Evolutionary conservation across 192 early-diverging fungal genomes (phyloP), one percentile per base, ranked within the genome.

Genomic region (Podila epicladia): DNA sequence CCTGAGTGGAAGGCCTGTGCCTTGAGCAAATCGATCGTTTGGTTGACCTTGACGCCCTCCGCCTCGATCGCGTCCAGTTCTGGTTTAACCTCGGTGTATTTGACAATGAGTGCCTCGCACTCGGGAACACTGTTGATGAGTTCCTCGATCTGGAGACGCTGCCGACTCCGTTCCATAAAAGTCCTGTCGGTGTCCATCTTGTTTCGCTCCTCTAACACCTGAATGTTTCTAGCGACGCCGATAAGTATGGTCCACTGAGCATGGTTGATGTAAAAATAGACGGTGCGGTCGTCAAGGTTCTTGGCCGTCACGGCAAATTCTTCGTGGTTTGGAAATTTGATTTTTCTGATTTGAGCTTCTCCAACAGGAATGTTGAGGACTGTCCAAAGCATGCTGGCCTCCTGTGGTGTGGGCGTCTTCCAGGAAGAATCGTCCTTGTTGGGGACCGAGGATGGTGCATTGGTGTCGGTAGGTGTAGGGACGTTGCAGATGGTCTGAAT

Each of bases 401-500:
- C 15, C 20, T 11, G 41, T 22, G 3, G 9, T 67, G 60, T 12
- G 75, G 70, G 11, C 19, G 45, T 19, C 64, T 49, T 37, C 65
- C 62, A 8, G 60, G 29, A 37, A 22, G 5, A 4, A 0, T 32
- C 59, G 9, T 31, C 22, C 24, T 20, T 9, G 24, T 35, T 19
- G 9, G 67, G 17, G 22, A 19, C 15, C 33, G 35, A 31, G n/a
- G 12, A 26, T 6, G 24, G 3, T 4, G 53, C 29, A 32, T 61
- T 69, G 64, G 13, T 9, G 35, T 73, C 77, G 7, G 6, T 41
- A 0, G 71, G 71, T 17, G 55, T 35, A 3, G 67, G 35, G 9
- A 80, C 71, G 2, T 17, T 48, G 66, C 65, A 69, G 22, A 29
- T n/a, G 7, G 35, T 28, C 28, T 58, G 71, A 15, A 73, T 69